Base-by-base conservation (phyloP, 495 filamentous ascomycete genomes). In the Aspergillus ellipticus region DNA sequence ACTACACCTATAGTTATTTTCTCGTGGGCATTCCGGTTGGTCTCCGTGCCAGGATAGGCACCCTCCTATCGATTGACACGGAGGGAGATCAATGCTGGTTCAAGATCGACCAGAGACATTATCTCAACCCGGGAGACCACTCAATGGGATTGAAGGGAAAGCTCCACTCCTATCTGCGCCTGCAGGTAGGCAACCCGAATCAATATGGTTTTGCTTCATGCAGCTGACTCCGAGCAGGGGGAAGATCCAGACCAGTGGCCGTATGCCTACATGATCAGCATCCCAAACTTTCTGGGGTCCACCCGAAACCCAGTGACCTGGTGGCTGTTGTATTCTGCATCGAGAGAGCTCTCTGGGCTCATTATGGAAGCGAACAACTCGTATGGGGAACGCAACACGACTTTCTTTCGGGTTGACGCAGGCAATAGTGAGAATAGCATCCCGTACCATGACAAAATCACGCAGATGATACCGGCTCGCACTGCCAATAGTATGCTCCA, bases 281-380 rank as follows among this genome's bases (percentile, higher is more conserved):
- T 87, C 10, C 82, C 89, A 16, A 74, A 78, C n/a, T 87, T 90
- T 56, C 67, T 89, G 4, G 85, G 86, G 19, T 89, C 87, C 60
- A 80, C 80, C n/a, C 89, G 89, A 69, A 92, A 90, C 60, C 86
- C 87, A 0, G 85, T 90, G 16, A 89, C 85, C 15, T 88, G 89
- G 63, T 93, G 89, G 85, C 90, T 91, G 60, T 74, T 93, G 15
- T 92, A 93, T 63, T 81, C 81, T 16, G 56, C 72, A 3, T 64
- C 80, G 4, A 75, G 78, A 47, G 70, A 77, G 22, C 75, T 92
- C 24, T 76, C 74, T 35, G 82, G 81, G 16, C 82, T 90, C 69
- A 79, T 93, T 35, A 63, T 90, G 20, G 50, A 42, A 24, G 42
- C 42, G 16, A 41, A 52, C 10, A 52, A 52, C 20, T 52, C 50